A percentile compares a stretch with the other conserved stretches of the same genome.
Evolutionary conservation across 108 stramenopile genomes (phyloP).

Genomic region (Skeletonema potamos): DNA sequence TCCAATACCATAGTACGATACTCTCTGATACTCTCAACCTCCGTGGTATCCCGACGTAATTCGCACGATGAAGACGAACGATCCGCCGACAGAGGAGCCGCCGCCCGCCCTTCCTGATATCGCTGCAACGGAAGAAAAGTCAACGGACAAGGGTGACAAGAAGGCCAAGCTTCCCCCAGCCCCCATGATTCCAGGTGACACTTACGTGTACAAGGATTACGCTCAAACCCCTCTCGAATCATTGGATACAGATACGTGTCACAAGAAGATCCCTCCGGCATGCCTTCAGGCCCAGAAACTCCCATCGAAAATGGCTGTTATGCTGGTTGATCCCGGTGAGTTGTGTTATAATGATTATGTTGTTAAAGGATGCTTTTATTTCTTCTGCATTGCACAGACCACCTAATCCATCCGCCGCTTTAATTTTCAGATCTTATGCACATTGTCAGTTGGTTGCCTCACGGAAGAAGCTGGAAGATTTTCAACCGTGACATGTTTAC

Average conservation of each 20-base stretch:
- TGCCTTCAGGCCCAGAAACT: slow-evolving; percentile 23
- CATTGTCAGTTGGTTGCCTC: slow-evolving; percentile 69
- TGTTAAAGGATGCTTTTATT: background rate
- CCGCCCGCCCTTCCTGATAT: background rate
- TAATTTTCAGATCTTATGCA: slow-evolving; percentile 9
- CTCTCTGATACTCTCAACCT: background rate
- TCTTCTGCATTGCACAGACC: background rate
- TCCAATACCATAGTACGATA: no score
- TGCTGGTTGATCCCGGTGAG: slow-evolving; percentile 17
- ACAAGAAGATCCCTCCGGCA: slow-evolving; percentile 3
- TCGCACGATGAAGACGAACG: background rate
- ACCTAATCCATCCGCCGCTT: background rate
- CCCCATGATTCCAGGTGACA: background rate
- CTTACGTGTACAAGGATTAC: slow-evolving; percentile 19
- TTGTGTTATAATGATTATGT: background rate
- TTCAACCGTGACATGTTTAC: slow-evolving; percentile 61
- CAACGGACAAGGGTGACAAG: background rate
- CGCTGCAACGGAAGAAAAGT: background rate
- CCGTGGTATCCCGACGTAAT: background rate
- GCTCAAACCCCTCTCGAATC: background rate
- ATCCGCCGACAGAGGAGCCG: background rate
- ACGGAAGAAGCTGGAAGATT: slow-evolving; percentile 74
- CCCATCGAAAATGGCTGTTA: slow-evolving; percentile 12
- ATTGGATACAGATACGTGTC: background rate
- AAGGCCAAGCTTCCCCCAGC: slow-evolving; percentile 1